Conservation (phyloP, 2,329 filamentous ascomycete genomes). For the Penicillium verrucosum region DNA sequence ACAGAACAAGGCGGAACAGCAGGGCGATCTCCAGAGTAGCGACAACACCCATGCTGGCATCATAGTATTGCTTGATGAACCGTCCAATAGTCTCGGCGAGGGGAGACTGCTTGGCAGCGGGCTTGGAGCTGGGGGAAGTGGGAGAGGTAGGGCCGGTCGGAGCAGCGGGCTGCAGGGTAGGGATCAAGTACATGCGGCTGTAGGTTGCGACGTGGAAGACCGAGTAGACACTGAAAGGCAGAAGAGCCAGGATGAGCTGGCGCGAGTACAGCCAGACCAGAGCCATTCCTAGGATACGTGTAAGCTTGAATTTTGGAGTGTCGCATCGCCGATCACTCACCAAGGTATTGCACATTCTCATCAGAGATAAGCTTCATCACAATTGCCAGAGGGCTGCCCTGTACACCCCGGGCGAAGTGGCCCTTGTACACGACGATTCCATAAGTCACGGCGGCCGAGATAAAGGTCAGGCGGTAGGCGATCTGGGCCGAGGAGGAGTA, state of each 20-base stretch:
- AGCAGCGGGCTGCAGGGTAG: slow-evolving; percentile 71
- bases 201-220: slow-evolving; percentile 98
- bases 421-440: slow-evolving; percentile 99
- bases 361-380: slow-evolving; percentile 69
- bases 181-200: slow-evolving; percentile 87
- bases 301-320: slow-evolving; percentile 1
- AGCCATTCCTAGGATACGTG: slow-evolving; percentile 67
- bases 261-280: slow-evolving; percentile 91
- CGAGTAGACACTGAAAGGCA: slow-evolving; percentile 95
- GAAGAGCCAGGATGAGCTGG: slow-evolving; percentile 83
- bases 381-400: slow-evolving; percentile 61
- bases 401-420: slow-evolving; percentile 76
- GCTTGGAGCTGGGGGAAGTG: slow-evolving; percentile 52
- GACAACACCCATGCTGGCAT: slow-evolving; percentile 90
- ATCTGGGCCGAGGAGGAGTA: slow-evolving; percentile 72
- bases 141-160: slow-evolving; percentile 51
- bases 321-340: slow-evolving; percentile 54
- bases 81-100: slow-evolving; percentile 78
- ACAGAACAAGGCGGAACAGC: slow-evolving; percentile 76
- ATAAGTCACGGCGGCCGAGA: slow-evolving; percentile 87
- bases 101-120: slow-evolving; percentile 53
- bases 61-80: slow-evolving; percentile 98
- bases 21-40: slow-evolving; percentile 82
- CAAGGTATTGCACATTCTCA: slow-evolving; percentile 96
- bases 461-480: slow-evolving; percentile 85